Evolutionary conservation across 306 rosid species (phyloP).

Genomic region (Trifolium subterraneum): DNA sequence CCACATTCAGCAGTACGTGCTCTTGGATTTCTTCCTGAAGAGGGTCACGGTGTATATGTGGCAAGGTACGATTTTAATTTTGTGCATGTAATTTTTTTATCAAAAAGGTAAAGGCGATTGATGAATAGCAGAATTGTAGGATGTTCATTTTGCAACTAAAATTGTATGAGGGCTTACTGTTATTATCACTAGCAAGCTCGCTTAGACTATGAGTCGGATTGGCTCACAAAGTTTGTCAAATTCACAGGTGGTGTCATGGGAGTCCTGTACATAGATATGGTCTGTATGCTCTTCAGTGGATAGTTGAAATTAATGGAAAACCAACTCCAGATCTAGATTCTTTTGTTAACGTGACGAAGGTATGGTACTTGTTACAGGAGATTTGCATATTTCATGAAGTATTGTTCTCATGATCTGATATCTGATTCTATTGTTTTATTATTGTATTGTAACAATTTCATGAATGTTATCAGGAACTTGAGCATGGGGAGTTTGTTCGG

Average conservation of each 20-base stretch:
- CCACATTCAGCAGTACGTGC: constrained; percentile 98
- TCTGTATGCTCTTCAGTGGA: constrained; percentile 95
- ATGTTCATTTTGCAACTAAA: constrained; percentile 24
- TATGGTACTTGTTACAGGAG: constrained; percentile 32
- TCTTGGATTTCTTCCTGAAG: constrained; percentile 98
- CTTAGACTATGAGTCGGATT: constrained; percentile 16
- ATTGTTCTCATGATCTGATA: neutral
- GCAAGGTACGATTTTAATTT: constrained; percentile 62
- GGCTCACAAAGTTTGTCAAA: constrained; percentile 36
- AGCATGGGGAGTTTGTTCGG: constrained; percentile 91
- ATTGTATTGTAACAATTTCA: constrained; percentile 19
- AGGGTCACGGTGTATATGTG: constrained; percentile 97
- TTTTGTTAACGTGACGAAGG: constrained; percentile 86
- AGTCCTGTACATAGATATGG: constrained; percentile 97
- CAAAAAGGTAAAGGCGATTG: constrained; percentile 12
- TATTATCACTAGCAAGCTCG: constrained; percentile 24
- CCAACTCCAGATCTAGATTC: constrained; percentile 83
- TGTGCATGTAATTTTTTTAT: constrained; percentile 25
- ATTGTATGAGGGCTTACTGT: constrained; percentile 19
- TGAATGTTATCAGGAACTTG: constrained; percentile 63
- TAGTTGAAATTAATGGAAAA: constrained; percentile 89
- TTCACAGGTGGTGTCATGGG: constrained; percentile 93
- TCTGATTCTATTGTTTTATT: constrained; percentile 15
- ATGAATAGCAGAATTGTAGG: constrained; percentile 9
- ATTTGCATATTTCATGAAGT: constrained; percentile 12